Conservation (phyloP, 768 basidiomycete genomes). For the Collybia sp. region DNA sequence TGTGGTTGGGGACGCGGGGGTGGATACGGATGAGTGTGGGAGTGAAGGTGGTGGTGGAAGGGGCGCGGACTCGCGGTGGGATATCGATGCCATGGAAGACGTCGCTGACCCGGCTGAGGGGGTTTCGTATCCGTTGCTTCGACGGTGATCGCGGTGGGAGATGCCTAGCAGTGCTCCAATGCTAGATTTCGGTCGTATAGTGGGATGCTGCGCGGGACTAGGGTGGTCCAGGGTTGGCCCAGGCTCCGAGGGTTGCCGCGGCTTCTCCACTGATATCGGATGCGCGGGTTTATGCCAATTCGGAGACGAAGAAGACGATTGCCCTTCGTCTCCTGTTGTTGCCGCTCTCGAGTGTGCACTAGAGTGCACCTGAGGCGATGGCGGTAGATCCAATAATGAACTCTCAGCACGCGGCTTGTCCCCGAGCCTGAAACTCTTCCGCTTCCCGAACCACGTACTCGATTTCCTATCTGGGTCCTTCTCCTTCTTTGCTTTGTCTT, state of each 20-base stretch:
- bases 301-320: conserved; percentile 2
- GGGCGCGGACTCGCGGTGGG: conserved; percentile 6
- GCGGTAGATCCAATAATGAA: conserved; percentile 8
- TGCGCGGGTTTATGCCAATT: conserved; percentile 18
- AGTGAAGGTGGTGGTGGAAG: conserved; percentile 10
- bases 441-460: conserved; percentile 43
- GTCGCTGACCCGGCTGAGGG: conserved; percentile 12
- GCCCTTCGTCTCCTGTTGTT: conserved; percentile 5
- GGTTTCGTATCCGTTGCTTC: conserved; percentile 6
- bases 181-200: background rate
- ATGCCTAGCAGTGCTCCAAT: conserved; percentile 1
- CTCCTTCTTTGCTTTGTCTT: conserved; percentile 31
- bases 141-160: background rate
- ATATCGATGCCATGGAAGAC: conserved; percentile 8
- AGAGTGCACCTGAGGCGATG: conserved; percentile 6
- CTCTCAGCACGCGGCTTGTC: conserved; percentile 22
- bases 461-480: conserved; percentile 26
- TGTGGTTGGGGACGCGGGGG: conserved; percentile 2
- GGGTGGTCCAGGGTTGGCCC: background rate
- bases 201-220: background rate
- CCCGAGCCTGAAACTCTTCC: conserved; percentile 40
- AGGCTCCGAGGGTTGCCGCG: conserved; percentile 18
- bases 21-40: conserved; percentile 7
- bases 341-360: conserved; percentile 1
- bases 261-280: conserved; percentile 9